Percentiles rank a stretch among this genome's conserved stretches.
These are phyloP conservation scores for Allium fistulosum DNA, from an alignment of 106 monocot genomes.

Conservation along the genomic window DNA sequence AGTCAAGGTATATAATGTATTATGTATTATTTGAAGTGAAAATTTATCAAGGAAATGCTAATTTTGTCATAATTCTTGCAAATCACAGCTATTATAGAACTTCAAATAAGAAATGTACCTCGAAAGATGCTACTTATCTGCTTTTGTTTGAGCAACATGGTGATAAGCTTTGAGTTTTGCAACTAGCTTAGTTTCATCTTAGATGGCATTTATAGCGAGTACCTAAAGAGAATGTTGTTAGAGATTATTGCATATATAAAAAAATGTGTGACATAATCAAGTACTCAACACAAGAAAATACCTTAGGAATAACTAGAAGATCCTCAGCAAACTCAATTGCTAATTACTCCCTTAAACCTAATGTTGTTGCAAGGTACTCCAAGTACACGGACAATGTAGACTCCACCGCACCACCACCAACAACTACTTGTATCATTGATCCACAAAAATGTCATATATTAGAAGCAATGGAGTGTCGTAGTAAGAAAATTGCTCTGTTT, in stretches of 20 bases:
- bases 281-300: conserved; percentile 6
- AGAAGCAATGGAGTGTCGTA: too few species aligned
- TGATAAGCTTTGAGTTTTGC: conserved; percentile 97
- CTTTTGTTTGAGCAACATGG: conserved; percentile 84
- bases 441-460: too few species aligned
- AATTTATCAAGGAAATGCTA: too few species aligned
- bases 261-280: not conserved
- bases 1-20: too few species aligned
- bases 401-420: too few species aligned
- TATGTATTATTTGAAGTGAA: too few species aligned
- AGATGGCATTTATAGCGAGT: conserved; percentile 92
- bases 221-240: conserved; percentile 35
- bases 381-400: too few species aligned
- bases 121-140: conserved; percentile 91
- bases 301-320: conserved; percentile 61
- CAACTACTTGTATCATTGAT: too few species aligned
- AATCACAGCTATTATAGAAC: not conserved
- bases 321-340: too few species aligned
- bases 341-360: too few species aligned
- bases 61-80: not conserved
- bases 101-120: conserved; percentile 25
- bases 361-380: too few species aligned
- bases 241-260: not conserved
- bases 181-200: conserved; percentile 90
- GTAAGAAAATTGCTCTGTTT: too few species aligned